These are phyloP conservation scores for Macadamia integrifolia DNA, from an alignment of 164 flowering plant genomes.

Conservation along the genomic window DNA sequence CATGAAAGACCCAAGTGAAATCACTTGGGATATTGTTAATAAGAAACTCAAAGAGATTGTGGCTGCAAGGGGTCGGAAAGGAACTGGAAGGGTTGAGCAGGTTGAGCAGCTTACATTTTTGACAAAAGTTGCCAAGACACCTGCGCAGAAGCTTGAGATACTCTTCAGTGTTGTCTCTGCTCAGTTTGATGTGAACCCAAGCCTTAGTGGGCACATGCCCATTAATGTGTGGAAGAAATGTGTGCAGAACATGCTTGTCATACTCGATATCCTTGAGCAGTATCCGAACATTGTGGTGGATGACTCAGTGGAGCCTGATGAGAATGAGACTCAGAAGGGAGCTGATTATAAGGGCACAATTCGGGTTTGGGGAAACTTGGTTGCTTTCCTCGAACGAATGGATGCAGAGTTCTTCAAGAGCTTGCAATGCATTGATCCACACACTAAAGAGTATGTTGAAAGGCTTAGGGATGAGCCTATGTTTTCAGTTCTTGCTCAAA, in stretches of 20 bases:
- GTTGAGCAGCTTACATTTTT: slow-evolving; percentile 91
- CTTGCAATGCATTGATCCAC: slow-evolving; percentile 89
- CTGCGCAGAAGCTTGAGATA: slow-evolving; percentile 96
- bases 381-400: slow-evolving; percentile 82
- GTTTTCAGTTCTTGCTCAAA: slow-evolving; percentile 75
- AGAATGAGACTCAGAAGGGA: slow-evolving; percentile 78
- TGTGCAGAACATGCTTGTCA: slow-evolving; percentile 58
- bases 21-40: slow-evolving; percentile 82
- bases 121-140: slow-evolving; percentile 85
- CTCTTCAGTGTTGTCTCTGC: slow-evolving; percentile 84
- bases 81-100: slow-evolving; percentile 90
- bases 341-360: slow-evolving; percentile 63
- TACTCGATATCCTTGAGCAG: slow-evolving; percentile 75
- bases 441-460: slow-evolving; percentile 82
- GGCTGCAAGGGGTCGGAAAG: slow-evolving; percentile 89
- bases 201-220: slow-evolving; percentile 91
- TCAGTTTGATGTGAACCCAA: slow-evolving; percentile 90
- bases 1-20: slow-evolving; percentile 70
- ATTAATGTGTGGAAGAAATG: slow-evolving; percentile 88
- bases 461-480: slow-evolving; percentile 87
- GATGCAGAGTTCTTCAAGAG: slow-evolving; percentile 90
- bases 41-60: slow-evolving; percentile 76
- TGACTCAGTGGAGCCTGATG: slow-evolving; percentile 86
- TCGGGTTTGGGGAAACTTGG: slow-evolving; percentile 84
- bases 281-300: slow-evolving; percentile 73